Conservation (phyloP, 2,329 filamentous ascomycete species). For the Lachnellula arida region DNA sequence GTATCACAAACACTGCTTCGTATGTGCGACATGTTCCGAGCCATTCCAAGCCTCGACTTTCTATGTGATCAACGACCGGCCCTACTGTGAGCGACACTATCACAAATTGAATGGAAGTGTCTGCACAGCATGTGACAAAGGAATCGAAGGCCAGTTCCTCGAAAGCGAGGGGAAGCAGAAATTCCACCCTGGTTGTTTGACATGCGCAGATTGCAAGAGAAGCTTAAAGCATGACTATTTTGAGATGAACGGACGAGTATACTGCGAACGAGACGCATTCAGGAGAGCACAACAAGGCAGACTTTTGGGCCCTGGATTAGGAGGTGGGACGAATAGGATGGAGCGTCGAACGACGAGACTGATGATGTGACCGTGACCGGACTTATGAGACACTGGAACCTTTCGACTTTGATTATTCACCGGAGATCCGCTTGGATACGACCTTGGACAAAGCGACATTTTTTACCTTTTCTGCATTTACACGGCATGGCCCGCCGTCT, state of each 20-base stretch:
- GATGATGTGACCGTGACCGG: conserved; percentile 37
- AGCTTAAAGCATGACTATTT: conserved; percentile 83
- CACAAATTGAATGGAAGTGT: conserved; percentile 86
- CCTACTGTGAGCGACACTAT: conserved; percentile 90
- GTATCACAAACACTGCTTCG: conserved; percentile 94
- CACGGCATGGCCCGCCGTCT: conserved; percentile 14
- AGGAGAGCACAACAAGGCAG: conserved; percentile 25
- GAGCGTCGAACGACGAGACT: conserved; percentile 45
- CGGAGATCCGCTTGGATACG: background rate
- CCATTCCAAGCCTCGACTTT: conserved; percentile 87
- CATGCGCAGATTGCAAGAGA: conserved; percentile 71
- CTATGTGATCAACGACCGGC: conserved; percentile 82
- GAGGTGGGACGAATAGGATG: conserved; percentile 31
- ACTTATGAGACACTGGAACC: conserved; percentile 3
- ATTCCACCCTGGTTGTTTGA: conserved; percentile 84
- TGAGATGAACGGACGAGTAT: conserved; percentile 74
- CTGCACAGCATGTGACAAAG: conserved; percentile 71
- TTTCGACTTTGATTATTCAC: background rate
- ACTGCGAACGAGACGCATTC: conserved; percentile 81
- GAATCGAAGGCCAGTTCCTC: conserved; percentile 91
- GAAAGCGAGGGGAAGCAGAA: conserved; percentile 75
- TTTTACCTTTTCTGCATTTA: conserved; percentile 11
- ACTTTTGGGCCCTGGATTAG: conserved; percentile 15
- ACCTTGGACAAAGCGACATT: conserved; percentile 1
- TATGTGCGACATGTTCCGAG: conserved; percentile 75